A percentile compares a stretch with the other conserved stretches of the same genome.
These are phyloP conservation scores for Pichia norvegensis DNA, from an alignment of 1,139 yeast species.

Conservation along the genomic window DNA sequence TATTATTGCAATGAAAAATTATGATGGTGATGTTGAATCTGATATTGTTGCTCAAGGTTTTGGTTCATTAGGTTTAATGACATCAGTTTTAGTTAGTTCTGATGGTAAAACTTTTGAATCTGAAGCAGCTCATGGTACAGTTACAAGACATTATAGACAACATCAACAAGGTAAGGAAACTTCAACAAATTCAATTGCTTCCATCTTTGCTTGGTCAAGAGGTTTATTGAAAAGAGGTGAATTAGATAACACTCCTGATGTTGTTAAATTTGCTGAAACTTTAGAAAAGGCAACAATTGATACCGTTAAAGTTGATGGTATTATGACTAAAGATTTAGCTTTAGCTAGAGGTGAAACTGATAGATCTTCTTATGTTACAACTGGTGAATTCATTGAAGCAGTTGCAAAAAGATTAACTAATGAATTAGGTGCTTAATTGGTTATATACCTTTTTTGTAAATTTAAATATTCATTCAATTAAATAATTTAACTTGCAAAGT, in stretches of 20 bases:
- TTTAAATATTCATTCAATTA: neutral
- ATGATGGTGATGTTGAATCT: slow-evolving; percentile 81
- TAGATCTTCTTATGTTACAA: slow-evolving; percentile 49
- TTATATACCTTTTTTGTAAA: neutral
- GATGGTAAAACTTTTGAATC: slow-evolving; percentile 78
- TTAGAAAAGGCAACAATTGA: slow-evolving; percentile 65
- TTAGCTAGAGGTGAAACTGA: slow-evolving; percentile 42
- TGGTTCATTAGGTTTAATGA: slow-evolving; percentile 78
- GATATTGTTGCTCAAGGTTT: slow-evolving; percentile 85
- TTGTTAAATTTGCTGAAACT: slow-evolving; percentile 55
- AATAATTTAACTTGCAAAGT: neutral
- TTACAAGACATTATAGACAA: slow-evolving; percentile 79
- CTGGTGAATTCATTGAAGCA: slow-evolving; percentile 67
- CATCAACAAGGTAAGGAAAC: slow-evolving; percentile 81
- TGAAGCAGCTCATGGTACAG: slow-evolving; percentile 87
- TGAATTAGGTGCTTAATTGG: slow-evolving; percentile 14
- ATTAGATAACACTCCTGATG: slow-evolving; percentile 64
- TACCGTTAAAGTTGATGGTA: slow-evolving; percentile 64
- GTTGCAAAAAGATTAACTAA: slow-evolving; percentile 45
- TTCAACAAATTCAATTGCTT: slow-evolving; percentile 77
- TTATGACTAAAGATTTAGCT: slow-evolving; percentile 80
- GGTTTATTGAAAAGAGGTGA: slow-evolving; percentile 78
- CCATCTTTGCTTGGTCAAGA: slow-evolving; percentile 82
- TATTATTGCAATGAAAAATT: slow-evolving; percentile 75
- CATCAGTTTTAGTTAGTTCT: slow-evolving; percentile 77